Evolutionary conservation across 176 grass and related monocot genomes (phyloP).

Genomic region (Bolboschoenus planiculmis): DNA sequence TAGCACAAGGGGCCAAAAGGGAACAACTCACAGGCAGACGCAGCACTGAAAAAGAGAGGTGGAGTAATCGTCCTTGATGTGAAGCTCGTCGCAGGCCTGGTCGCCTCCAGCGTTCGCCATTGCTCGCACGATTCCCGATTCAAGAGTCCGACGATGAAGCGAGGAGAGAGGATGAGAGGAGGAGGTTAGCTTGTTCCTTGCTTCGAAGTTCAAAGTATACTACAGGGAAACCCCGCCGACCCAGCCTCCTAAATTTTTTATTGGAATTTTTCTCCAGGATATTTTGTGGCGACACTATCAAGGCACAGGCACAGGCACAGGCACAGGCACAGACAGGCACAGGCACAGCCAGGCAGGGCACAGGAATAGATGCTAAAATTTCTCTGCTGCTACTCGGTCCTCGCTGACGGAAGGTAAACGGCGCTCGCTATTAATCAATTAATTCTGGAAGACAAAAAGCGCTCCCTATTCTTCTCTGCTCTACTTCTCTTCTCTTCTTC

Average conservation of each 20-base stretch:
- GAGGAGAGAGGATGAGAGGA: too few relatives aligned
- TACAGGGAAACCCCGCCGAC: not conserved
- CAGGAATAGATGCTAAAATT: not conserved
- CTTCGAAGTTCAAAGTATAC: not conserved
- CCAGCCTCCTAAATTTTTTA: not conserved
- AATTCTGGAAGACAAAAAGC: too few relatives aligned
- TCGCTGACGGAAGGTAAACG: not conserved
- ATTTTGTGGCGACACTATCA: not conserved
- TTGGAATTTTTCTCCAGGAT: not conserved
- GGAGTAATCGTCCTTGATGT: conserved; percentile 11
- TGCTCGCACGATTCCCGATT: not conserved
- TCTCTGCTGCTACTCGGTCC: too few relatives aligned
- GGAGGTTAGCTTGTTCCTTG: too few relatives aligned
- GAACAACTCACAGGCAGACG: conserved; percentile 68
- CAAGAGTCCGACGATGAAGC: not conserved
- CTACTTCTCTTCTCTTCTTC: not conserved
- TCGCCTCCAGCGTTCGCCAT: conserved; percentile 1
- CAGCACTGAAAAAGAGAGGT: conserved; percentile 56
- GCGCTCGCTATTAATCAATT: too few relatives aligned
- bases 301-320: too few relatives aligned
- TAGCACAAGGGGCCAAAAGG: not conserved
- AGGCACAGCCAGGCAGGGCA: too few relatives aligned
- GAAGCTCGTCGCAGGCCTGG: not conserved
- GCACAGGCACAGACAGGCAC: too few relatives aligned
- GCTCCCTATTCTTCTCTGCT: too few relatives aligned